Conservation (phyloP, 1,139 yeast genomes). For the Pichia sp. region DNA sequence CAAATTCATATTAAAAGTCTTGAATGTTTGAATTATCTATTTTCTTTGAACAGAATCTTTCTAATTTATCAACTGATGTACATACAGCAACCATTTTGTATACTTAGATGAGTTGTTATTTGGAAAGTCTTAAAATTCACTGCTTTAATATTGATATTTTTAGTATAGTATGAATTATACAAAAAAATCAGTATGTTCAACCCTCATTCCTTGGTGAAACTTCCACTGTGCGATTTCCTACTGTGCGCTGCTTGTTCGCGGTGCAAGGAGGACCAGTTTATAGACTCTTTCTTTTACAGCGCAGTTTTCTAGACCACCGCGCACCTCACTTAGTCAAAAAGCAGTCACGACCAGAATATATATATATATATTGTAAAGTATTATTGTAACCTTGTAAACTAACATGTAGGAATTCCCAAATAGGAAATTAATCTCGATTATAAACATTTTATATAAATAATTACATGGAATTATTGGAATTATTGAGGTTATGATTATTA, state of each 20-base stretch:
- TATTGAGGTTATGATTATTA: too few relatives aligned
- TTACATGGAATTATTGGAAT: background rate
- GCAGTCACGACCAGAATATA: too few relatives aligned
- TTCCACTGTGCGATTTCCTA: background rate
- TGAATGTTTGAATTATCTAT: too few relatives aligned
- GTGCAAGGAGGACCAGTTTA: background rate
- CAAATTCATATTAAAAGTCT: too few relatives aligned
- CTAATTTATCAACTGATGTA: background rate
- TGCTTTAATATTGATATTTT: too few relatives aligned
- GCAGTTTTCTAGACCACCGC: background rate
- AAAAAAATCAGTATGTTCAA: conserved; percentile 7
- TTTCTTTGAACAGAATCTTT: too few relatives aligned
- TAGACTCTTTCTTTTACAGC: background rate
- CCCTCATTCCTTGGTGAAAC: background rate
- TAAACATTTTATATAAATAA: background rate
- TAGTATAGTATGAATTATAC: background rate
- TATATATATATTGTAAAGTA: too few relatives aligned
- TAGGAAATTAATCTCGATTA: background rate
- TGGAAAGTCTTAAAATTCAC: background rate
- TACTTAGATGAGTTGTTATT: conserved; percentile 11
- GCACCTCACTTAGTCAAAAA: background rate
- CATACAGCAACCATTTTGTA: conserved; percentile 21
- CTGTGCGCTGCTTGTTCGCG: background rate
- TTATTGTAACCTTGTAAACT: too few relatives aligned
- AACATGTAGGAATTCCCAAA: background rate